Conservation (phyloP, 352 stramenopile species). For the Phytophthora meadii region DNA sequence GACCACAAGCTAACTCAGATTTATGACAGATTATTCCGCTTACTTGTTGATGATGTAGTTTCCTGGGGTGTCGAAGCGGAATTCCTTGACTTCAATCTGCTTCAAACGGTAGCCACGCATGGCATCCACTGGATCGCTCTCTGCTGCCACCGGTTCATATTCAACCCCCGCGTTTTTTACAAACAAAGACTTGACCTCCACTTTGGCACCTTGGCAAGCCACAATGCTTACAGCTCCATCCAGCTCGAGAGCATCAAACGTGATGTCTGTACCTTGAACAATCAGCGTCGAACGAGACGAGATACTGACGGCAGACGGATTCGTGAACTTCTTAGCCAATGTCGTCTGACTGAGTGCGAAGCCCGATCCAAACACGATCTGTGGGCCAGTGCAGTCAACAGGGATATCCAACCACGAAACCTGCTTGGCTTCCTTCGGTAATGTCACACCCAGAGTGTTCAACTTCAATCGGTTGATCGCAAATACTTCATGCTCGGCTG, state of each 20-base stretch:
- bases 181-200: conserved; percentile 48
- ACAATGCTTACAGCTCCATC: conserved; percentile 62
- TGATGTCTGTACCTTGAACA: conserved; percentile 51
- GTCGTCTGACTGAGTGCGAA: conserved; percentile 48
- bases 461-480: conserved; percentile 56
- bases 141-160: conserved; percentile 36
- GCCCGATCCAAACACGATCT: conserved; percentile 49
- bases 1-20: background rate
- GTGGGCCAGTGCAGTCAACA: conserved; percentile 46
- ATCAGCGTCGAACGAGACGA: conserved; percentile 63
- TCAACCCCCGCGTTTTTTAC: conserved; percentile 60
- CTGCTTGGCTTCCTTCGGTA: conserved; percentile 22
- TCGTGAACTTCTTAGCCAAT: conserved; percentile 42
- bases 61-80: conserved; percentile 54
- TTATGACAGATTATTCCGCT: background rate
- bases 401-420: conserved; percentile 63
- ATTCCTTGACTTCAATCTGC: conserved; percentile 44
- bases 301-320: conserved; percentile 40
- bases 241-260: conserved; percentile 46
- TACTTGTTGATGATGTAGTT: conserved; percentile 59
- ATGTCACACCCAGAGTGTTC: conserved; percentile 27
- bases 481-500: conserved; percentile 73
- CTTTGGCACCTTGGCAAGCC: conserved; percentile 49
- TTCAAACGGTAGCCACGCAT: conserved; percentile 69
- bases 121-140: conserved; percentile 45